A percentile compares a stretch with the other conserved stretches of the same genome.
These are phyloP conservation scores for Apophysomyces ossiformis DNA, from an alignment of 371 early-diverging fungal species.

Conservation along the genomic window DNA sequence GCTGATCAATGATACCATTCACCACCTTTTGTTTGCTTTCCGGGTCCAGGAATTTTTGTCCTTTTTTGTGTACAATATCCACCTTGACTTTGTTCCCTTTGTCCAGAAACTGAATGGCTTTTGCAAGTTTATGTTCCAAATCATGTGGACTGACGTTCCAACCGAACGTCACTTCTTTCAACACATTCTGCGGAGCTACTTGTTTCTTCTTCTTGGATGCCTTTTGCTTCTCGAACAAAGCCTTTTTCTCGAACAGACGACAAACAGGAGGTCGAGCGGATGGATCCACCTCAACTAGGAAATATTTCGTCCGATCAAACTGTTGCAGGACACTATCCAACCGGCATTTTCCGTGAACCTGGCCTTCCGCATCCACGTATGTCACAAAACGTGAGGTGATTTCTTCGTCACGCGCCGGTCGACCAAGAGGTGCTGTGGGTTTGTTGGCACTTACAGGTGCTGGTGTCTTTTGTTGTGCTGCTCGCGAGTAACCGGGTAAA, in stretches of 20 bases:
- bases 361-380: slow-evolving; percentile 51
- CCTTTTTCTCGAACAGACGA: slow-evolving; percentile 59
- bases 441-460: slow-evolving; percentile 11
- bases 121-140: slow-evolving; percentile 59
- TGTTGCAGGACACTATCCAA: slow-evolving; percentile 35
- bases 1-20: slow-evolving; percentile 16
- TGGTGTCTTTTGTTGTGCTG: slow-evolving; percentile 9
- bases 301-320: slow-evolving; percentile 54
- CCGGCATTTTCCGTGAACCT: slow-evolving; percentile 39
- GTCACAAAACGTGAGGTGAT: slow-evolving; percentile 55
- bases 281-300: slow-evolving; percentile 59
- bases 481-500: background rate
- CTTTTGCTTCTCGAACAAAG: slow-evolving; percentile 57
- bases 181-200: slow-evolving; percentile 41
- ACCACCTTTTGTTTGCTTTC: slow-evolving; percentile 28
- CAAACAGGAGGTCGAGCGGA: slow-evolving; percentile 56
- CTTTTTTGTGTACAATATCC: slow-evolving; percentile 59
- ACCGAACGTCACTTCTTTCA: slow-evolving; percentile 62
- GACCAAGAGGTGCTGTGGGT: slow-evolving; percentile 20
- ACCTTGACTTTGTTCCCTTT: slow-evolving; percentile 64
- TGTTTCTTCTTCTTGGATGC: slow-evolving; percentile 51
- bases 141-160: slow-evolving; percentile 65
- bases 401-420: slow-evolving; percentile 62
- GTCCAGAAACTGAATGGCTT: slow-evolving; percentile 57
- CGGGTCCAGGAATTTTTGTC: slow-evolving; percentile 27